Evolutionary conservation across 78 protist species (phyloP).

Genomic region (Dictyostelium brefeldianum): DNA sequence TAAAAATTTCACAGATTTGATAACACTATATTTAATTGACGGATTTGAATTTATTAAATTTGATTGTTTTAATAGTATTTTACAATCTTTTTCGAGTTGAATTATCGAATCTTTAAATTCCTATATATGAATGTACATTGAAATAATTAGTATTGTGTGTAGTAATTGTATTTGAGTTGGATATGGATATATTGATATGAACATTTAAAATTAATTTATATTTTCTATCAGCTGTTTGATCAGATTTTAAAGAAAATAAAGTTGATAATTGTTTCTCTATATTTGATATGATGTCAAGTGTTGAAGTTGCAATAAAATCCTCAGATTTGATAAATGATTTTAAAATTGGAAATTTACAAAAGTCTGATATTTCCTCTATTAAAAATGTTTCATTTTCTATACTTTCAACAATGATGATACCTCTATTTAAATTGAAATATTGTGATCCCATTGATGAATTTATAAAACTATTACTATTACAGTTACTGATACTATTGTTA

Average conservation of each 20-base stretch:
- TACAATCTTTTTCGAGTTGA: conserved; percentile 14
- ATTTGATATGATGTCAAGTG: neutral
- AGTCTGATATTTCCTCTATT: neutral
- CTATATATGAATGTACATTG: neutral
- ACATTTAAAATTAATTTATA: conserved; percentile 2
- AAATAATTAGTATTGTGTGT: too few relatives aligned
- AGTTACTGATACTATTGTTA: neutral
- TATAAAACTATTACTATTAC: neutral
- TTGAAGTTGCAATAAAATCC: neutral
- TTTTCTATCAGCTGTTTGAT: conserved; percentile 10
- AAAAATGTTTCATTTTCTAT: conserved; percentile 3
- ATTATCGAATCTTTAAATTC: conserved; percentile 15
- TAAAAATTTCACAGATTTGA: neutral
- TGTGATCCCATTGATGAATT: conserved; percentile 11
- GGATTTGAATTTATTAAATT: neutral
- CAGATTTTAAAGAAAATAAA: neutral
- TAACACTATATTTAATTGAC: neutral
- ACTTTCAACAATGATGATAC: conserved; percentile 8
- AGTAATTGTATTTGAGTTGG: too few relatives aligned
- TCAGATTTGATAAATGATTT: neutral
- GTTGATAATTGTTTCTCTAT: neutral
- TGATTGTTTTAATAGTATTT: neutral
- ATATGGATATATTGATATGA: too few relatives aligned
- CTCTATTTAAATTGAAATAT: conserved; percentile 9
- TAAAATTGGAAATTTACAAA: conserved; percentile 5